These are phyloP conservation scores for Zasmidium angulare DNA, from an alignment of 2,329 filamentous ascomycete genomes.

Conservation along the genomic window DNA sequence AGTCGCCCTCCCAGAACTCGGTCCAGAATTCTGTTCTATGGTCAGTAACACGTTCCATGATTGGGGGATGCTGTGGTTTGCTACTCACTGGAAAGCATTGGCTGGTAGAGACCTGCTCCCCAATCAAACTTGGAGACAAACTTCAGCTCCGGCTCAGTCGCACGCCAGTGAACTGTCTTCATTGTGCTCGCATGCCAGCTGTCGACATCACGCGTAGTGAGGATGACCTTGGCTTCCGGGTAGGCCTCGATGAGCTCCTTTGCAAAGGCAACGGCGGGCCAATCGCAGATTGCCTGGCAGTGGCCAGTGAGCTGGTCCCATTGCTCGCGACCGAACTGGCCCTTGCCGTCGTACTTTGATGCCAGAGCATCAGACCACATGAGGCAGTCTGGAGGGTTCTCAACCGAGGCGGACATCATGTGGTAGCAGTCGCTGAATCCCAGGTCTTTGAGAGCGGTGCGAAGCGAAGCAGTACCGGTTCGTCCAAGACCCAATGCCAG, in stretches of 20 bases:
- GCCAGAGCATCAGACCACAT: conserved; percentile 70
- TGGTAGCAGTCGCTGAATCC: conserved; percentile 71
- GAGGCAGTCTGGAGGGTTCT: conserved; percentile 66
- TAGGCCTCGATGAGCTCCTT: conserved; percentile 70
- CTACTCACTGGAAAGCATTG: conserved; percentile 59
- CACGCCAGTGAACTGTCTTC: conserved; percentile 68
- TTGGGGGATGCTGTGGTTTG: conserved; percentile 10
- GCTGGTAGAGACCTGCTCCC: conserved; percentile 67
- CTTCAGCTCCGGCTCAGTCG: conserved; percentile 61
- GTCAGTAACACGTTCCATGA: conserved; percentile 9
- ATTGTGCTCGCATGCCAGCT: conserved; percentile 63
- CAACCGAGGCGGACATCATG: conserved; percentile 68
- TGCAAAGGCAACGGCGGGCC: conserved; percentile 66
- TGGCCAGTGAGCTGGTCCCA: conserved; percentile 69
- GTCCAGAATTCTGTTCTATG: conserved; percentile 59
- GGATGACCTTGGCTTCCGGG: conserved; percentile 69
- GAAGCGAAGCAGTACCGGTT: conserved; percentile 69
- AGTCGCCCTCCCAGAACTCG: conserved; percentile 67
- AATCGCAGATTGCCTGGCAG: conserved; percentile 67
- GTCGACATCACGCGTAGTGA: conserved; percentile 66
- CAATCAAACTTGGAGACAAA: conserved; percentile 58
- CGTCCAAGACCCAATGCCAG: conserved; percentile 68
- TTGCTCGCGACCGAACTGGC: conserved; percentile 63
- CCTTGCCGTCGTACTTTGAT: conserved; percentile 62
- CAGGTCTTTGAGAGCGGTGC: conserved; percentile 64